These are phyloP conservation scores for Termitomyces sp. DNA, from an alignment of 768 basidiomycete species.

Conservation along the genomic window DNA sequence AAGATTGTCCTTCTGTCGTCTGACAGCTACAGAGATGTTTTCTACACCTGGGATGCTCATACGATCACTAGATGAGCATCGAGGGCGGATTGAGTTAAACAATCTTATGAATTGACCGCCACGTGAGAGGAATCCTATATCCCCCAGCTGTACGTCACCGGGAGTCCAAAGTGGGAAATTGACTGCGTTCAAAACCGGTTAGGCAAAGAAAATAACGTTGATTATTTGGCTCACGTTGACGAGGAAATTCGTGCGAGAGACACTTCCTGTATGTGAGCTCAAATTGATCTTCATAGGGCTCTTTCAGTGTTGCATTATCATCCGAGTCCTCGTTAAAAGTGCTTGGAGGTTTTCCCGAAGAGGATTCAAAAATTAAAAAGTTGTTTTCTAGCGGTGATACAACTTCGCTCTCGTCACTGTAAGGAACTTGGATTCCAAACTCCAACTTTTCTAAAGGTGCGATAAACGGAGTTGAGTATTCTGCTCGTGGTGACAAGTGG, in stretches of 20 bases:
- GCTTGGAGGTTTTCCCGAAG: not conserved
- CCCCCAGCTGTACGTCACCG: conserved; percentile 1
- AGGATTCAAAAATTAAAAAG: not conserved
- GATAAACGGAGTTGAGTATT: conserved; percentile 8
- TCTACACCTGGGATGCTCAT: conserved; percentile 1
- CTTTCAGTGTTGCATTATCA: conserved; percentile 1
- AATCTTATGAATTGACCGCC: conserved; percentile 6
- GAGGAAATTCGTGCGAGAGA: conserved; percentile 11
- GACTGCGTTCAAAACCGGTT: not conserved
- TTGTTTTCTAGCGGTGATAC: not conserved
- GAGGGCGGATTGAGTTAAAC: conserved; percentile 5
- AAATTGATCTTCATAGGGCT: not conserved
- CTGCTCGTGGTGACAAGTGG: not conserved
- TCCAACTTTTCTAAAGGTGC: not conserved
- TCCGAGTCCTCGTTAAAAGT: not conserved
- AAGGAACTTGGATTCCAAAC: not conserved
- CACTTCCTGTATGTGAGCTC: conserved; percentile 7
- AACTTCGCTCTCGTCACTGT: not conserved
- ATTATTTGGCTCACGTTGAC: conserved; percentile 3
- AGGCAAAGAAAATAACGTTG: too few relatives aligned
- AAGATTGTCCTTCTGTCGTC: conserved; percentile 6
- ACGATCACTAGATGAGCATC: not conserved
- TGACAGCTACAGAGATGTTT: not conserved
- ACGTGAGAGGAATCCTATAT: conserved; percentile 6
- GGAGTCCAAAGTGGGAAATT: conserved; percentile 12